Base-by-base conservation (phyloP, 2,329 filamentous ascomycete species). In the Blastomyces silverae region DNA sequence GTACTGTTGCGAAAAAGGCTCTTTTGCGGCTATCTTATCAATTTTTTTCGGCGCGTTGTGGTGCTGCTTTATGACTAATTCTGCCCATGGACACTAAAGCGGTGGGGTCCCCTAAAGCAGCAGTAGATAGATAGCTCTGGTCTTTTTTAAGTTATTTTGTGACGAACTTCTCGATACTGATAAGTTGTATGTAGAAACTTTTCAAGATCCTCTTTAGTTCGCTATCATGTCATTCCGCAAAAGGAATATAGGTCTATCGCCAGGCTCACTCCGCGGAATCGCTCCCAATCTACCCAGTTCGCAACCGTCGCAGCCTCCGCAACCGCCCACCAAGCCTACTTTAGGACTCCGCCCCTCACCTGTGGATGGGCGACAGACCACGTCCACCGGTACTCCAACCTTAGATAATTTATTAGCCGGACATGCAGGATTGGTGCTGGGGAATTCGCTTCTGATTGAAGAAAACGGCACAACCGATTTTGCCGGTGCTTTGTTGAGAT, bases 401-500 rank as follows among this genome's bases (percentile, higher is more conserved):
- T 80, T 99, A 52, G 94, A 99, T 73, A 85, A 86, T 66, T 82
- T 96, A 22, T 81, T 99, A 0, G 91, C 91, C 52, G 92, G 93
- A 0, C 93, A 97, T 78, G 85, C 88, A 4, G 94, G 94, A 0
- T 81, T 97, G 4, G 86, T 90, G 0, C 81, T 97, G 7, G 94
- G 94, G 0, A 91, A 86, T 22, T 90, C 87, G 0, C 73, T 97
- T 0, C 78, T 99, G 5, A 80, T 97, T 42, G 90, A 93, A 73
- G 94, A 99, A 72, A 89, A 87, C 65, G 93, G 93, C 0, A 96
- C 93, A 0, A 99, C 94, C 0, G 94, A 99, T 75, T 99, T 96
- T 79, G 87, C 90, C 0, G 91, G 92, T 1, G 85, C 90, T 34
- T 79, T 97, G 65, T 78, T 97, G 56, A 85, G 90, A 64, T 97